These are phyloP conservation scores for Ganoderma lucidum DNA, from an alignment of 1,284 basidiomycete species.

Conservation along the genomic window DNA sequence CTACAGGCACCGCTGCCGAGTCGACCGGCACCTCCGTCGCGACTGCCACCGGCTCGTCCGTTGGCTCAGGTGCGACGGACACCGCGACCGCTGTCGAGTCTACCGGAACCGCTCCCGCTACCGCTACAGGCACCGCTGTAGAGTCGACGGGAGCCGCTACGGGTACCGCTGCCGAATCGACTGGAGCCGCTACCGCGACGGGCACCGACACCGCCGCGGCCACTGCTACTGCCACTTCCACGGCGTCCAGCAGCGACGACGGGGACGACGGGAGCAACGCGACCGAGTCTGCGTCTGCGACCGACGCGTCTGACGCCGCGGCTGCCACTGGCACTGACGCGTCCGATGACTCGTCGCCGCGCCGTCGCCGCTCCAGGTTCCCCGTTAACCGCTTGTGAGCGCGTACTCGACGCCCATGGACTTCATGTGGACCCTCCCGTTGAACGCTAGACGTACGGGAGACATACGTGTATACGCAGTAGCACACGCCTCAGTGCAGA, in stretches of 20 bases:
- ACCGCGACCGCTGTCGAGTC: slow-evolving; percentile 14
- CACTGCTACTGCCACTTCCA: slow-evolving; percentile 15
- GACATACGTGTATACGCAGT: not conserved
- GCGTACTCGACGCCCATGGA: not conserved
- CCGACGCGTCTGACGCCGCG: slow-evolving; percentile 8
- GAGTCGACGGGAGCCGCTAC: slow-evolving; percentile 15
- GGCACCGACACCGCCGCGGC: slow-evolving; percentile 21
- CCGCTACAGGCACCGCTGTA: slow-evolving; percentile 9
- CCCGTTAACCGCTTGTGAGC: slow-evolving; percentile 7
- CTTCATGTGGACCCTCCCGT: not conserved
- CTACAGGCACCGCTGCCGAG: slow-evolving; percentile 5
- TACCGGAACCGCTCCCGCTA: slow-evolving; percentile 12
- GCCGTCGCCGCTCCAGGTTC: slow-evolving; percentile 7
- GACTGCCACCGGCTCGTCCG: slow-evolving; percentile 1
- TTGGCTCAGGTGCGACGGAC: slow-evolving; percentile 14
- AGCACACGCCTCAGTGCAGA: not conserved
- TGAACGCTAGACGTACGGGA: not conserved
- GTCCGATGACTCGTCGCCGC: slow-evolving; percentile 14
- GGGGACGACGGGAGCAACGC: not conserved
- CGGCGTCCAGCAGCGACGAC: slow-evolving; percentile 6
- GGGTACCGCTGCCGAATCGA: slow-evolving; percentile 1
- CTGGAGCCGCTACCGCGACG: slow-evolving; percentile 15
- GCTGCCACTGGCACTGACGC: not conserved
- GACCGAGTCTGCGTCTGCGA: slow-evolving; percentile 9
- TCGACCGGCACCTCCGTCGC: slow-evolving; percentile 9